Evolutionary conservation across 1,139 yeast genomes (phyloP).

Genomic region (Suhomyces maxii): DNA sequence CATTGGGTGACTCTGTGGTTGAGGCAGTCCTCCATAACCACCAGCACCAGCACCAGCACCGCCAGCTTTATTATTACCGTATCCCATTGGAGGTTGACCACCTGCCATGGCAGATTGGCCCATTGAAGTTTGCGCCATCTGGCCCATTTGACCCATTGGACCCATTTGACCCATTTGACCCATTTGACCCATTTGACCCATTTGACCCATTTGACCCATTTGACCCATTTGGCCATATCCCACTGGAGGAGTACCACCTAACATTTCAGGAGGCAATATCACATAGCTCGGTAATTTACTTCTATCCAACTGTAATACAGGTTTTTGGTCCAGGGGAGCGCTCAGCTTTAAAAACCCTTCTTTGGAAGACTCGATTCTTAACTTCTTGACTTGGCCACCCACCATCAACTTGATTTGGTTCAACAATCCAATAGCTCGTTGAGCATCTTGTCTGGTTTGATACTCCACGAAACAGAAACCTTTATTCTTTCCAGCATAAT

Average conservation of each 20-base stretch:
- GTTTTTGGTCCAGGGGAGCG: constrained; percentile 34
- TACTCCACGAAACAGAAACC: constrained; percentile 68
- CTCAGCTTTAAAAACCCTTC: constrained; percentile 48
- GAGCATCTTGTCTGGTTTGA: constrained; percentile 51
- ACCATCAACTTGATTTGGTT: constrained; percentile 41
- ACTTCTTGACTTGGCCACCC: constrained; percentile 36
- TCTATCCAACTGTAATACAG: constrained; percentile 43
- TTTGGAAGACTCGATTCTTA: constrained; percentile 60
- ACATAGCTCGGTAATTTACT: constrained; percentile 54
- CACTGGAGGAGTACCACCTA: constrained; percentile 1
- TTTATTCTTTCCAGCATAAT: constrained; percentile 61
- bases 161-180: background rate
- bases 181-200: constrained; percentile 2
- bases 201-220: background rate
- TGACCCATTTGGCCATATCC: constrained; percentile 4
- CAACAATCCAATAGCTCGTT: constrained; percentile 44
- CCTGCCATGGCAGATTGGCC: background rate
- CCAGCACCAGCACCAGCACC: background rate
- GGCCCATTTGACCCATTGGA: constrained; percentile 1
- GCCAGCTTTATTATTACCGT: background rate
- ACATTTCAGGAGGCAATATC: constrained; percentile 51
- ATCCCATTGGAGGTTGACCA: background rate
- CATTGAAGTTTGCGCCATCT: too few species aligned
- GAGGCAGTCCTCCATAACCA: background rate
- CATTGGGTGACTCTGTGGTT: background rate